These are phyloP conservation scores for Phytophthora fragariae DNA, from an alignment of 352 stramenopile genomes.

Conservation along the genomic window DNA sequence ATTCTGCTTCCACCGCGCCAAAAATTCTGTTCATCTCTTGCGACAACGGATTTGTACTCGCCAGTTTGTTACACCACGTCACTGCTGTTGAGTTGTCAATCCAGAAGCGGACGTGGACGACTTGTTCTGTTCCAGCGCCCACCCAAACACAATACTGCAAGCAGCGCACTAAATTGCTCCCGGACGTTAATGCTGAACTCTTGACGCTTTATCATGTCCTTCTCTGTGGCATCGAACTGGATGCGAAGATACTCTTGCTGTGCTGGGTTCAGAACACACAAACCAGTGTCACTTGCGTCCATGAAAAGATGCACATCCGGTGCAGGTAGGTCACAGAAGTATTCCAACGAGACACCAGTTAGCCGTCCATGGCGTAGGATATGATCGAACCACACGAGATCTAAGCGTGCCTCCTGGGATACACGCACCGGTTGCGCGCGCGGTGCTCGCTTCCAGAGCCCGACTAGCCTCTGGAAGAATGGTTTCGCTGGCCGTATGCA, in stretches of 20 bases:
- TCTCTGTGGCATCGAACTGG: constrained; percentile 25
- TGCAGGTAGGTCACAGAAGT: neutral
- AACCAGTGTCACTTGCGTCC: constrained; percentile 20
- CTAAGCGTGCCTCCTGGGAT: neutral
- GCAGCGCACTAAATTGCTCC: constrained; percentile 16
- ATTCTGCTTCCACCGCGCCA: neutral
- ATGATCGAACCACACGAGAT: constrained; percentile 7
- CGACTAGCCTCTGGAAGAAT: constrained; percentile 7
- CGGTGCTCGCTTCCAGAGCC: neutral
- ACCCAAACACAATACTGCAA: constrained; percentile 4
- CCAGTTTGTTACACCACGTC: neutral
- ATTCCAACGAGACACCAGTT: neutral
- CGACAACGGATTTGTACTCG: neutral
- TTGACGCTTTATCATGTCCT: neutral
- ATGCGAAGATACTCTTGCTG: constrained; percentile 4
- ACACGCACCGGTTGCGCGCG: neutral
- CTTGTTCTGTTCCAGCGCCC: neutral
- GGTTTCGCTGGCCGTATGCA: constrained; percentile 1
- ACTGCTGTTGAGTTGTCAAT: constrained; percentile 11
- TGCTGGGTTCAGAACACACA: constrained; percentile 27
- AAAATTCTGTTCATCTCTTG: neutral
- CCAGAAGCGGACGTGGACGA: neutral
- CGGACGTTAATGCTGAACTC: constrained; percentile 28
- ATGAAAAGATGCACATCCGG: constrained; percentile 23
- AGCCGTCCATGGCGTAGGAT: constrained; percentile 1